Evolutionary conservation across 352 stramenopile genomes (phyloP).

Genomic region (Pythium diclinum): DNA sequence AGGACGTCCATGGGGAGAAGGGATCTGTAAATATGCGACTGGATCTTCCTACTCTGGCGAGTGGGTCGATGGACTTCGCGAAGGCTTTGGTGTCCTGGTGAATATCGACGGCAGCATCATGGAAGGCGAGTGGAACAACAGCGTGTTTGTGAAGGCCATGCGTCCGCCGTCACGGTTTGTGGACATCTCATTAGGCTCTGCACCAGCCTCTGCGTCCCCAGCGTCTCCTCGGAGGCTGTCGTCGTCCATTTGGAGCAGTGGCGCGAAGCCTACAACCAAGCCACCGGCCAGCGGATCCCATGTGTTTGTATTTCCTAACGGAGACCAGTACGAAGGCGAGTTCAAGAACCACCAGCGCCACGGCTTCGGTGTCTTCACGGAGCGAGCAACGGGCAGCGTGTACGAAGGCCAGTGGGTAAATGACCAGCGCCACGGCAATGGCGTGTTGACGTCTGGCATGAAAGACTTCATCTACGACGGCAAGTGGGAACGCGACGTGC

Average conservation of each 20-base stretch:
- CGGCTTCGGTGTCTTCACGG: constrained; percentile 60
- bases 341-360: constrained; percentile 47
- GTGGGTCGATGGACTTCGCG: constrained; percentile 74
- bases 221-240: neutral
- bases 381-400: constrained; percentile 52
- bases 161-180: constrained; percentile 53
- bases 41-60: constrained; percentile 88
- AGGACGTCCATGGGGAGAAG: constrained; percentile 66
- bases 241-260: neutral
- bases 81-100: constrained; percentile 73
- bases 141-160: constrained; percentile 48
- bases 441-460: constrained; percentile 61
- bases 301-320: constrained; percentile 51
- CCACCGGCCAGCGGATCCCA: constrained; percentile 36
- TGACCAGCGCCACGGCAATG: constrained; percentile 58
- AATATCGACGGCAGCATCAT: constrained; percentile 58
- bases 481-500: constrained; percentile 56
- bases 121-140: constrained; percentile 74
- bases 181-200: constrained; percentile 44
- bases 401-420: constrained; percentile 73
- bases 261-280: neutral
- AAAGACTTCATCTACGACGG: constrained; percentile 85
- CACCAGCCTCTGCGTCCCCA: neutral
- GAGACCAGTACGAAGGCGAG: constrained; percentile 72
- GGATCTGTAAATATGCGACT: constrained; percentile 89